Evolutionary conservation across 805 yeast species (phyloP), one percentile per base, ranked within the genome.

Genomic region (Ogataea pini): DNA sequence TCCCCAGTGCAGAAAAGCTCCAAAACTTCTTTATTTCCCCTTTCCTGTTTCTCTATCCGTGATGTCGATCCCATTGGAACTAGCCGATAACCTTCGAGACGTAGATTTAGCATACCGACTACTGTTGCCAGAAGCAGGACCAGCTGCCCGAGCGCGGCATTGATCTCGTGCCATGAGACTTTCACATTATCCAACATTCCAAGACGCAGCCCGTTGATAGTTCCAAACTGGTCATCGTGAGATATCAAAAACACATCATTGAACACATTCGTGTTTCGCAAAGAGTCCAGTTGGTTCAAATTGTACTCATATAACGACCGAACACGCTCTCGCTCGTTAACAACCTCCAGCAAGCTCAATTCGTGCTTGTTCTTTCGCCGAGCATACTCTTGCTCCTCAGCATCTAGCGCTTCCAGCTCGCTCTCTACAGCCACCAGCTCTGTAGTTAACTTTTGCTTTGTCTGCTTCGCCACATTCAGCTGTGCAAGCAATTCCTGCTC

Each of bases 91-190:
- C 80, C 79, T 0, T 71, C 69, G 7, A 88, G 62, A 27, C 73
- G 73, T 20, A 89, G 64, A 7, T 78, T 72, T 25, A 89, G 71
- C 37, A 83, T 72, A 10, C 79, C 70, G 1, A 79, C 67, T 2
- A 90, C 74, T 1, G 92, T 87, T 0, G 84, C 75, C 25, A 91
- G 62, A 16, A 92, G 66, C 10, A 89, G 68, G 2, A 88, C 78
- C 2, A 91, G 70, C 56, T 91, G 96, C 0, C 98, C 98, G 58
- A 91, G 68, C 0, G 96, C 97, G 1, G 95, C 94, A 62, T 90
- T 91, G 36, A 89, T 84, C 58, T 91, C 98, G 46, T 88, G 80
- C 96, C 96, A 89, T 1, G 95, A 85, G 0, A 91, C 87, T 50
- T 75, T 78, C 45, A 71, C 66, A 7, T 74, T 77, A 34, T 78